Evolutionary conservation across 2,329 filamentous ascomycete species (phyloP).

Genomic region (Graphilbum sp.): DNA sequence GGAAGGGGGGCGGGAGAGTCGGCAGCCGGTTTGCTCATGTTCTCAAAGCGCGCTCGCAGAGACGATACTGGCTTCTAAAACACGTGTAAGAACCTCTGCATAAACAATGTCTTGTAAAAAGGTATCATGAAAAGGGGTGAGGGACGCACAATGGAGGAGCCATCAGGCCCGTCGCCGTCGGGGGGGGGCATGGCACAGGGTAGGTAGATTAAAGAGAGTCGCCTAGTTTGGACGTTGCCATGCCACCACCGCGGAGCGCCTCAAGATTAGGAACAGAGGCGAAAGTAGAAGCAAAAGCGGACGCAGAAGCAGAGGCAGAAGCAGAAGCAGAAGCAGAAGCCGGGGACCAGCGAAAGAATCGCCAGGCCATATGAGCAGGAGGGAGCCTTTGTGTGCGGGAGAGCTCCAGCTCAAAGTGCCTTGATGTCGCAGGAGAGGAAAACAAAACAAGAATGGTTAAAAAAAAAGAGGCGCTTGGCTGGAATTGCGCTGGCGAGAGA

Average conservation of each 20-base stretch:
- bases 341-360: too few species aligned
- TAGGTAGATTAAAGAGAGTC: neutral
- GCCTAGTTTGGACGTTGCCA: neutral
- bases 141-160: conserved; percentile 49
- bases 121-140: conserved; percentile 9
- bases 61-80: conserved; percentile 65
- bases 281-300: neutral
- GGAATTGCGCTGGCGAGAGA: too few species aligned
- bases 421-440: too few species aligned
- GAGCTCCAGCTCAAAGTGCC: too few species aligned
- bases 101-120: too few species aligned
- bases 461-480: too few species aligned
- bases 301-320: too few species aligned
- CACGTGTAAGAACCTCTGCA: neutral
- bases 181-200: neutral
- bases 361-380: too few species aligned
- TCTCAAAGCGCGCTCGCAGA: conserved; percentile 66
- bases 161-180: conserved; percentile 45
- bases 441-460: too few species aligned
- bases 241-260: neutral
- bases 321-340: too few species aligned
- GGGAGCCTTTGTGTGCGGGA: too few species aligned
- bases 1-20: conserved; percentile 5
- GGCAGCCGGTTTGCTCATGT: conserved; percentile 40
- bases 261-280: neutral